Conservation (phyloP, 768 basidiomycete species). For the Clathrus columnatus region DNA sequence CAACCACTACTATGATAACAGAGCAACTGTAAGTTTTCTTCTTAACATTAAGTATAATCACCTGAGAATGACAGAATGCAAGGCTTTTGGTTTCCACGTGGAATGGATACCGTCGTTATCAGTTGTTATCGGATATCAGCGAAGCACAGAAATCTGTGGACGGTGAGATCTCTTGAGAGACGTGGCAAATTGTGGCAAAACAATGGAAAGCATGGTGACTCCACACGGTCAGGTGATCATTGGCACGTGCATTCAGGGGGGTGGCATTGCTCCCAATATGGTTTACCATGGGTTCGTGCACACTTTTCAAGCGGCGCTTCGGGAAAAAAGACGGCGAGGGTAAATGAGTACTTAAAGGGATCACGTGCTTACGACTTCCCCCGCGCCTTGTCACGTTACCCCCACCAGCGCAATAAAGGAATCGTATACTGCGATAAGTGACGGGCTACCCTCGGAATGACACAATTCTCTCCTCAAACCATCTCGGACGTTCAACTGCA, state of each 20-base stretch:
- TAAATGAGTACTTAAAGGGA: not conserved
- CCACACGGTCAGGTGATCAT: not conserved
- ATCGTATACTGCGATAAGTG: not conserved
- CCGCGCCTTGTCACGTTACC: conserved; percentile 11
- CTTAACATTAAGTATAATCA: too few relatives aligned
- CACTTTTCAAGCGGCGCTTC: conserved; percentile 2
- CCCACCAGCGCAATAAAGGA: not conserved
- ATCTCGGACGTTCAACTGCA: not conserved
- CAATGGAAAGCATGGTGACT: not conserved
- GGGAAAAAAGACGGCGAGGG: not conserved
- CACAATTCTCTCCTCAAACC: not conserved
- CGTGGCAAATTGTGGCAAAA: too few relatives aligned
- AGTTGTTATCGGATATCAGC: too few relatives aligned
- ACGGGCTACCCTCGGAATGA: not conserved
- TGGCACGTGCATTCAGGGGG: not conserved
- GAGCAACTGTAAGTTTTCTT: too few relatives aligned
- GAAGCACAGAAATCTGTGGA: too few relatives aligned
- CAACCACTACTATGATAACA: too few relatives aligned
- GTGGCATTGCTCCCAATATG: too few relatives aligned
- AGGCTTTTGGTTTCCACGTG: too few relatives aligned
- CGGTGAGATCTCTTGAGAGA: too few relatives aligned
- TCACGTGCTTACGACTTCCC: conserved; percentile 8
- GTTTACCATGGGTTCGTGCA: not conserved
- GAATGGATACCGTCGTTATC: too few relatives aligned
- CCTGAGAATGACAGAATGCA: too few relatives aligned